Percentiles rank a stretch among this genome's conserved stretches.
These are phyloP conservation scores for Pyricularia sp. DNA, from an alignment of 2,329 filamentous ascomycete genomes.

Conservation along the genomic window DNA sequence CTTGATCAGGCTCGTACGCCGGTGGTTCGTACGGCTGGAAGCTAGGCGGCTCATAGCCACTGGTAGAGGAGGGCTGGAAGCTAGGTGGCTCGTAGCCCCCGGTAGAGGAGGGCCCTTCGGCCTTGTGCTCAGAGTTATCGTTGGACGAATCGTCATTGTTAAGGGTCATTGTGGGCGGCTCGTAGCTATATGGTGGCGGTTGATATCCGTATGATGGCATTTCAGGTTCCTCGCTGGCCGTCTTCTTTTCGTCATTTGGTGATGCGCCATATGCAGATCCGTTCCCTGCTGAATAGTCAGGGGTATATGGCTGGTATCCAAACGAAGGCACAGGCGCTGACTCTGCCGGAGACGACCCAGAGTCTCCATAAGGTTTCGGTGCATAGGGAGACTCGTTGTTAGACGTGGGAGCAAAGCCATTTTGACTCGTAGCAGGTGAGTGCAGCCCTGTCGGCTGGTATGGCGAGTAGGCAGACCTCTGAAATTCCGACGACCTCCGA, in stretches of 20 bases:
- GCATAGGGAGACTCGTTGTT: constrained; percentile 18
- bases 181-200: constrained; percentile 40
- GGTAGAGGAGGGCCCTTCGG: constrained; percentile 18
- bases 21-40: constrained; percentile 54
- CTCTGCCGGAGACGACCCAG: background rate
- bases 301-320: constrained; percentile 11
- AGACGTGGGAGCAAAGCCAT: constrained; percentile 12
- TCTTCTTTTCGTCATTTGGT: constrained; percentile 2
- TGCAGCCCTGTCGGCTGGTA: constrained; percentile 23
- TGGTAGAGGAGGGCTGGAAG: constrained; percentile 35
- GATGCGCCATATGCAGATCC: constrained; percentile 10
- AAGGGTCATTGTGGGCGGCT: constrained; percentile 30
- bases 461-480: constrained; percentile 21
- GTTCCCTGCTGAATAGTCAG: constrained; percentile 9
- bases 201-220: constrained; percentile 25
- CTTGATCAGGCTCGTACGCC: constrained; percentile 11
- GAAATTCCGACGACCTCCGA: constrained; percentile 26
- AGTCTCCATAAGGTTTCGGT: background rate
- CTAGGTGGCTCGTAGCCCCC: constrained; percentile 52
- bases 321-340: constrained; percentile 9
- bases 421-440: constrained; percentile 21
- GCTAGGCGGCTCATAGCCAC: constrained; percentile 51
- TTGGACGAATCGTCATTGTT: constrained; percentile 15
- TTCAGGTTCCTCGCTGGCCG: background rate
- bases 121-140: constrained; percentile 9